A percentile compares a stretch with the other conserved stretches of the same genome.
Evolutionary conservation across 129 eudicot genomes (phyloP).

Genomic region (Centella asiatica): DNA sequence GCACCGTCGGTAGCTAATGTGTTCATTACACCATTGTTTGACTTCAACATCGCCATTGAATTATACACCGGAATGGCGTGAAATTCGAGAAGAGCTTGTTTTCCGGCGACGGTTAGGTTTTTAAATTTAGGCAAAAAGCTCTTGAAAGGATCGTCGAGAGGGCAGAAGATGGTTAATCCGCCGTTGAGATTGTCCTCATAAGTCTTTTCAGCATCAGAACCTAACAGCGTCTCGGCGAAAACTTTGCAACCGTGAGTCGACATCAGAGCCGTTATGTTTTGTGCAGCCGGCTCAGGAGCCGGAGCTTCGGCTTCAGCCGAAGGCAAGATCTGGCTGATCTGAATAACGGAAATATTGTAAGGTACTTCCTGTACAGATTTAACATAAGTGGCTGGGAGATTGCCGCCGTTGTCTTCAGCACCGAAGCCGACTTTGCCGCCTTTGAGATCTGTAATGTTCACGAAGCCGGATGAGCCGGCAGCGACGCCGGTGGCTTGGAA

Average conservation of each 20-base stretch:
- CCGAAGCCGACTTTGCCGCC: slow-evolving; percentile 90
- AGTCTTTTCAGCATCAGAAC: slow-evolving; percentile 49
- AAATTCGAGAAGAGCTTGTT: slow-evolving; percentile 62
- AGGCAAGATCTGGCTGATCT: slow-evolving; percentile 48
- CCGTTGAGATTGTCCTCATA: slow-evolving; percentile 44
- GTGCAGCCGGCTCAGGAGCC: slow-evolving; percentile 58
- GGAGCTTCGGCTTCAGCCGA: slow-evolving; percentile 82
- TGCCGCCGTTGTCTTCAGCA: slow-evolving; percentile 39
- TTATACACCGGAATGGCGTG: slow-evolving; percentile 72
- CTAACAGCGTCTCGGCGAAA: slow-evolving; percentile 67
- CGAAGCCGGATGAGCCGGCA: slow-evolving; percentile 72
- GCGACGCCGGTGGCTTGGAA: slow-evolving; percentile 93
- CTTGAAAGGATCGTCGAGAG: slow-evolving; percentile 71
- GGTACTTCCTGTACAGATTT: slow-evolving; percentile 64
- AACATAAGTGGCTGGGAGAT: slow-evolving; percentile 37
- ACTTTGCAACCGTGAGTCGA: slow-evolving; percentile 76
- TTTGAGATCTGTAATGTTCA: slow-evolving; percentile 82
- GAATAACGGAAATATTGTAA: slow-evolving; percentile 75
- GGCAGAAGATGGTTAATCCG: slow-evolving; percentile 74
- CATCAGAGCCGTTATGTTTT: slow-evolving; percentile 56
- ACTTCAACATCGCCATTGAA: slow-evolving; percentile 49
- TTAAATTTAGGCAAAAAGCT: slow-evolving; percentile 48
- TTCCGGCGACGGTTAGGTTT: slow-evolving; percentile 50
- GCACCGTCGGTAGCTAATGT: slow-evolving; percentile 91
- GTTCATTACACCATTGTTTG: slow-evolving; percentile 70